Percentiles rank a stretch among this genome's conserved stretches.
Conservation (phyloP, 2,329 filamentous ascomycete species). For the Ascochyta viciae-villosae region DNA sequence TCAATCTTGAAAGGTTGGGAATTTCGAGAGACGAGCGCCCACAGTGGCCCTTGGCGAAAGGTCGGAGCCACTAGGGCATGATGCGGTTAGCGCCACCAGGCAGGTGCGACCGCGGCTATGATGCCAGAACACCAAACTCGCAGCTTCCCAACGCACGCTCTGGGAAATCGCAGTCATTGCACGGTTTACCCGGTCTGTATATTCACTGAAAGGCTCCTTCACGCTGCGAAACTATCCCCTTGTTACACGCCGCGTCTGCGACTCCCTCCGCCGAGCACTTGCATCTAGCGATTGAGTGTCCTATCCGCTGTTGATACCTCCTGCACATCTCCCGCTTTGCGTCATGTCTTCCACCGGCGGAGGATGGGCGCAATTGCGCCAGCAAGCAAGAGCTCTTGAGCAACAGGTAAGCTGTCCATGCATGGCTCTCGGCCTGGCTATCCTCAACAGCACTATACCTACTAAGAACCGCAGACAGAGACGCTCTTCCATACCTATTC, state of each 20-base stretch:
- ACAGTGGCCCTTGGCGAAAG: conserved; percentile 26
- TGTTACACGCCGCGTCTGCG: not conserved
- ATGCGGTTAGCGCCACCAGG: conserved; percentile 7
- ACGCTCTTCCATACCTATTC: conserved; percentile 84
- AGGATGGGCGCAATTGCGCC: conserved; percentile 90
- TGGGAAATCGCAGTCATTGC: not conserved
- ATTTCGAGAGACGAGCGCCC: conserved; percentile 26
- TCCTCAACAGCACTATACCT: conserved; percentile 28
- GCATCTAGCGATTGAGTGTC: not conserved
- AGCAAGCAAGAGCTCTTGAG: conserved; percentile 88
- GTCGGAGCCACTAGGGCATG: not conserved
- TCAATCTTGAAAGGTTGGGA: conserved; percentile 29
- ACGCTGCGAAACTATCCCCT: not conserved
- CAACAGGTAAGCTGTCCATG: conserved; percentile 71
- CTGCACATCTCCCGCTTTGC: not conserved
- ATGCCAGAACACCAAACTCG: conserved; percentile 28
- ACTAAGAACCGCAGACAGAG: conserved; percentile 71
- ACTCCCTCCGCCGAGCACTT: not conserved
- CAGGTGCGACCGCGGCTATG: conserved; percentile 24
- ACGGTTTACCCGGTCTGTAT: not conserved
- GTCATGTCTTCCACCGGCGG: conserved; percentile 51
- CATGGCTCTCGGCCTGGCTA: conserved; percentile 19
- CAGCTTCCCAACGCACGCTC: not conserved
- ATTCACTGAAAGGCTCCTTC: not conserved
- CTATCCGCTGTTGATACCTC: not conserved